Percentiles rank a stretch among this genome's conserved stretches.
phyloP scores from a whole-genome alignment of 2,329 filamentous ascomycete genomes.

The Aspergillus pseudotamarii region DNA sequence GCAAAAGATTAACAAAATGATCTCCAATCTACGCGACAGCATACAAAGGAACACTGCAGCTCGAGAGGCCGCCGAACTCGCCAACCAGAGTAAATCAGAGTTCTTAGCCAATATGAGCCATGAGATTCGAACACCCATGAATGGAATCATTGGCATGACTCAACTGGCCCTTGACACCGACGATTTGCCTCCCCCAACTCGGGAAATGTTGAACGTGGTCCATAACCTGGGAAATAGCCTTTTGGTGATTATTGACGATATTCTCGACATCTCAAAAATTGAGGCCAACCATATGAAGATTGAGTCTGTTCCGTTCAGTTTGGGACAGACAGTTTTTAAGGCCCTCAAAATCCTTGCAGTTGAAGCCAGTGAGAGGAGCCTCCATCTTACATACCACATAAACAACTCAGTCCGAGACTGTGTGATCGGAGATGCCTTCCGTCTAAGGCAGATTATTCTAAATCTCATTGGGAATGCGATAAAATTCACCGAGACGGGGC shows the following conservation, averaged over 20 bases:
- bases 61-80: conserved; percentile 91
- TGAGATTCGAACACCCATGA: conserved; percentile 96
- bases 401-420: conserved; percentile 93
- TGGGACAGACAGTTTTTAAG: conserved; percentile 94
- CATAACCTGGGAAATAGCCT: conserved; percentile 95
- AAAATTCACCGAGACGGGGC: conserved; percentile 96
- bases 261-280: conserved; percentile 72
- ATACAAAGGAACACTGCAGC: conserved; percentile 96
- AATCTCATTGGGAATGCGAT: conserved; percentile 98
- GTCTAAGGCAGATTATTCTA: conserved; percentile 91
- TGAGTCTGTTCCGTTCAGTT: conserved; percentile 94
- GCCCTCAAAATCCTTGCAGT: conserved; percentile 97
- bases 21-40: conserved; percentile 90
- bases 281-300: conserved; percentile 98
- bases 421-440: conserved; percentile 94
- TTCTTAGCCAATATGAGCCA: conserved; percentile 99
- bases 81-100: conserved; percentile 97
- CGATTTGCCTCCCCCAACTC: conserved; percentile 89
- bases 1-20: conserved; percentile 99
- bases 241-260: conserved; percentile 90
- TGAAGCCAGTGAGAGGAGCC: conserved; percentile 92
- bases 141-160: conserved; percentile 97
- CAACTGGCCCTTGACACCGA: conserved; percentile 94
- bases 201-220: conserved; percentile 98
- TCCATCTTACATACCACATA: conserved; percentile 90